Conservation (phyloP, 2,329 filamentous ascomycete genomes). For the Xylariales sp. region DNA sequence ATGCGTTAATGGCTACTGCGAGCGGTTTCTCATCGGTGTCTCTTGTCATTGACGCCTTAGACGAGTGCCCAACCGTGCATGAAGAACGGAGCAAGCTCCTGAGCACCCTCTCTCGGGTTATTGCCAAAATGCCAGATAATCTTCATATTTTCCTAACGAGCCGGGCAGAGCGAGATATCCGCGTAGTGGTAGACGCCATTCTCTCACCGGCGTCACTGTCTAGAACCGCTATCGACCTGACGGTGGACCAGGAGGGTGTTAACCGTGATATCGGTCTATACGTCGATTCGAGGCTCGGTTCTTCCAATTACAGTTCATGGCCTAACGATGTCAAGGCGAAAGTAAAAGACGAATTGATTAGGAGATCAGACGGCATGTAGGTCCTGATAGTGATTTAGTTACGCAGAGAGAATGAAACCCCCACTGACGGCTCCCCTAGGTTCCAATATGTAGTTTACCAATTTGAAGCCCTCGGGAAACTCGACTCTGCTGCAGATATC, state of each 20-base stretch:
- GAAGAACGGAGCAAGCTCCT: constrained; percentile 10
- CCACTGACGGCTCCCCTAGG: not conserved
- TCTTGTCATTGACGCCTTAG: constrained; percentile 21
- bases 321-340: not conserved
- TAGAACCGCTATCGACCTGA: constrained; percentile 14
- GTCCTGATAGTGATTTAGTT: not conserved
- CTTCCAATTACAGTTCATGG: constrained; percentile 11
- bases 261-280: constrained; percentile 10
- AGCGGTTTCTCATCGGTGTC: constrained; percentile 20
- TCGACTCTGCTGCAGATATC: not conserved
- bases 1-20: not conserved
- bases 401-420: too few relatives aligned
- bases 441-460: constrained; percentile 21
- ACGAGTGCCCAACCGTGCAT: constrained; percentile 6
- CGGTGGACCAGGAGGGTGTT: not conserved
- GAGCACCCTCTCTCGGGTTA: not conserved
- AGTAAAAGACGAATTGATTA: constrained; percentile 1
- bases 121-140: not conserved
- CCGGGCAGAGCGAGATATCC: constrained; percentile 15
- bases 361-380: constrained; percentile 20
- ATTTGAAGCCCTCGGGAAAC: not conserved
- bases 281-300: constrained; percentile 4
- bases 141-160: constrained; percentile 15
- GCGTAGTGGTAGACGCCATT: not conserved
- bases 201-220: not conserved